Conservation (phyloP, 2,329 filamentous ascomycete species). For the Claviceps quebecensis region DNA sequence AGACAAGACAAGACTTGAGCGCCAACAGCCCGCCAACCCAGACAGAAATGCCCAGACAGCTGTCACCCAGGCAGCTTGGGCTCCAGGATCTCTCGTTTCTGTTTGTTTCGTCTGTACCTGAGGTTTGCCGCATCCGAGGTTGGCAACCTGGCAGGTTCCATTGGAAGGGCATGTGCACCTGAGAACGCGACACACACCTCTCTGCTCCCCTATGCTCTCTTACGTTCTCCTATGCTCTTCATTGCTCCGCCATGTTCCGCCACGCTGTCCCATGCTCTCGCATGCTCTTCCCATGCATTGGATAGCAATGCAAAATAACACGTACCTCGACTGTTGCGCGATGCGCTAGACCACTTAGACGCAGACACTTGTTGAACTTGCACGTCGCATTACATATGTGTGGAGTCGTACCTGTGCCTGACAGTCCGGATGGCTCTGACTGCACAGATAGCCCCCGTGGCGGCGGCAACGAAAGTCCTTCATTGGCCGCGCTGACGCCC, state of each 20-base stretch:
- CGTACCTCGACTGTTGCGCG: constrained; percentile 2
- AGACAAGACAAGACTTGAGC: no score
- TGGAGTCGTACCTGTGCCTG: not conserved
- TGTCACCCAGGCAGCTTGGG: not conserved
- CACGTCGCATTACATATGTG: not conserved
- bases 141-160: not conserved
- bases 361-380: not conserved
- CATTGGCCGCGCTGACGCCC: constrained; percentile 5
- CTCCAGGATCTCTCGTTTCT: no score
- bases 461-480: constrained; percentile 1
- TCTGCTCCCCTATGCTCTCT: no score
- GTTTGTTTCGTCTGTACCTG: no score
- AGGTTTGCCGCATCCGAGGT: no score
- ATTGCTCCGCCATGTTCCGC: no score
- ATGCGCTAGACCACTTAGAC: not conserved
- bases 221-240: no score
- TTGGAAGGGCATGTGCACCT: no score
- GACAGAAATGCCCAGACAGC: not conserved
- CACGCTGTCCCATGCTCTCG: no score
- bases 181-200: no score
- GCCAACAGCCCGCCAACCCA: not conserved
- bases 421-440: not conserved
- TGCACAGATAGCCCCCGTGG: not conserved
- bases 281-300: no score
- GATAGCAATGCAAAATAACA: not conserved